phyloP scores from a whole-genome alignment of 371 early-diverging fungal genomes.

The Mucor racemosus region DNA sequence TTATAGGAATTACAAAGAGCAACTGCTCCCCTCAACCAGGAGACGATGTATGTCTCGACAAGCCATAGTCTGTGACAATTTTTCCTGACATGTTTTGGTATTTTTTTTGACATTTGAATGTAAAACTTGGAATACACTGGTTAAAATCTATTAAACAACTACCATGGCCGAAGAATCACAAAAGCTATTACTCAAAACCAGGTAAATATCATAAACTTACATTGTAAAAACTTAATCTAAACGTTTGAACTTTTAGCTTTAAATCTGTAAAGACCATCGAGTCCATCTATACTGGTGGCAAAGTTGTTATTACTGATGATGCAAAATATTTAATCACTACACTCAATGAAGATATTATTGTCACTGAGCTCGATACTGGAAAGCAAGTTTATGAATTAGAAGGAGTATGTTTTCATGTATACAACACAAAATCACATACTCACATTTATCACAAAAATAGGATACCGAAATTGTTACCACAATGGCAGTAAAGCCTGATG shows the following conservation, averaged over 20 bases:
- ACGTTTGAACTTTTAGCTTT: constrained; percentile 53
- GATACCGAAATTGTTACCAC: constrained; percentile 88
- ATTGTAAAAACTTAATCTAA: background rate
- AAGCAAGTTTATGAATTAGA: constrained; percentile 66
- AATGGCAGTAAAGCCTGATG: constrained; percentile 84
- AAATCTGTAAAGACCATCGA: constrained; percentile 81
- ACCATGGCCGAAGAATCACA: constrained; percentile 35
- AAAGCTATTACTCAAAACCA: constrained; percentile 34
- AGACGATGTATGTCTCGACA: background rate
- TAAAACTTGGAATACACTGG: background rate
- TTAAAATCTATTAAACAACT: background rate
- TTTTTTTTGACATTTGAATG: constrained; percentile 1
- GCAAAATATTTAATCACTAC: constrained; percentile 77
- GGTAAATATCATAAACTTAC: constrained; percentile 6
- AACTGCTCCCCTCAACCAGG: background rate
- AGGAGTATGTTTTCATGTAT: constrained; percentile 57
- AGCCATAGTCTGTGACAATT: constrained; percentile 1
- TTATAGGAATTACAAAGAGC: background rate
- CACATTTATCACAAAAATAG: constrained; percentile 29
- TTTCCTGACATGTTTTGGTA: background rate
- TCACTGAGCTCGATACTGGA: constrained; percentile 78
- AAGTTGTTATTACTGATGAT: constrained; percentile 74
- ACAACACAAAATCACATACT: background rate
- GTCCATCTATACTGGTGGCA: constrained; percentile 94
- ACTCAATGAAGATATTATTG: constrained; percentile 82